Evolutionary conservation across 208 protist species (phyloP), one percentile per base, ranked within the genome.

Genomic region (Porcisia deanei): DNA sequence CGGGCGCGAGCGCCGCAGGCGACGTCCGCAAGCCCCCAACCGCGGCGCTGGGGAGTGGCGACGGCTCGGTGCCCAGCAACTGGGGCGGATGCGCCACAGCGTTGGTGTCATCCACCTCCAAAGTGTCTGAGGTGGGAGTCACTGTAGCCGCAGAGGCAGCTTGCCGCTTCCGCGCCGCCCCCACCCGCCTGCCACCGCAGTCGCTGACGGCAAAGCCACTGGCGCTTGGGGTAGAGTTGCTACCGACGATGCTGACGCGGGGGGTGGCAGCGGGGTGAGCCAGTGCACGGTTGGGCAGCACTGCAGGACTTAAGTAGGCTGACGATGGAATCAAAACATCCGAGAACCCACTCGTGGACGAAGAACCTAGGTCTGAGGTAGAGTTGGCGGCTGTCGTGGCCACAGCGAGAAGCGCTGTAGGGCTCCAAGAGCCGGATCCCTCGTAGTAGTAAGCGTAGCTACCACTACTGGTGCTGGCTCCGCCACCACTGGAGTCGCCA

Each of bases 361-460:
- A 71, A 9, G 65, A 71, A n/a, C 10, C 12, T 25, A 55, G 25
- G 30, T n/a, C 65, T 71, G 65, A 52, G 47, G 30, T 41, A 47
- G 22, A 20, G 41, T n/a, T 41, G 14, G 45, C 37, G 14, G 45
- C 10, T 71, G 43, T n/a, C 65, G 41, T 43, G 25, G 47, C 25
- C 22, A 30, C 65, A 30, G 47, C 22, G 25, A 14, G 37, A 12
- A n/a, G 34, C 45, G 47, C 1, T 16, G 45, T 16, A 45, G 49
- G 5, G 64, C 41, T 20, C 20, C 70, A 76, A 45, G 65, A 72
- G 5, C 52, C 64, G 43, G 55, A 76, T 57, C 65, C 65, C 7
- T 41, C 53, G 18, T 70, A 76, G 64, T 76, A 71, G 34, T 70
- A 65, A n/a, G 52, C 73, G 72, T 76, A 70, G 45, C 57, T 30